Base-by-base conservation (phyloP, 1,139 yeast species). In the Geotrichum bryndzae region DNA sequence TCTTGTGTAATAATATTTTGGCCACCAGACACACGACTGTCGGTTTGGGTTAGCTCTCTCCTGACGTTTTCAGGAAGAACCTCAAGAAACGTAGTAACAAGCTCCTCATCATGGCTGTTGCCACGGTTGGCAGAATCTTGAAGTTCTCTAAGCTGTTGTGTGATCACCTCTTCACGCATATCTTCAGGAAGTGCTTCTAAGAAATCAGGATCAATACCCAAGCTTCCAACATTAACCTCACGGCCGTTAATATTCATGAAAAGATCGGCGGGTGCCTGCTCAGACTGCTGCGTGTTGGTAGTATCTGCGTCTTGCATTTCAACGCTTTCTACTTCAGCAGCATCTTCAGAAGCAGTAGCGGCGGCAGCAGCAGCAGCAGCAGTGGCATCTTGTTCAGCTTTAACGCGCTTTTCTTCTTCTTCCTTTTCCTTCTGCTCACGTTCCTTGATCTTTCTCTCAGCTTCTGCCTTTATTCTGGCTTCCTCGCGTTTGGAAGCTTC, bases 201-300 rank as follows among this genome's bases (percentile, higher is more conserved):
- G 71, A 91, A 92, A 68, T 88, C 95, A 0, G 96, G 96, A 74
- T 92, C 97, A 63, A 92, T 90, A 62, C 90, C 97, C 2, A 96
- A 86, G 0, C 92, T 95, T 61, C 95, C 84, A 54, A 92, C 88
- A 72, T 92, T 96, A 45, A 92, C 92, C 62, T 86, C 86, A 46
- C 87, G 77, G 50, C 89, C 96, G 27, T 92, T 94, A 67, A 92
- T 87, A 22, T 80, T 79, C 7, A 92, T 92, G 77, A 82, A 82
- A 0, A 88, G 38, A 23, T 60, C 61, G 22, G 35, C 48, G n/a
- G 48, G 48, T 45, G 22, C 54, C 38, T 22, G 35, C 54, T 23
- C 50, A 33, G 11, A 13, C 13, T 35, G 60, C 29, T 23, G n/a
- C n/a, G 22, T n/a, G 48, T 41, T 41, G 13, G 59, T 57, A 46